phyloP scores from a whole-genome alignment of 164 flowering plant genomes.

The Vitis vinifera region DNA sequence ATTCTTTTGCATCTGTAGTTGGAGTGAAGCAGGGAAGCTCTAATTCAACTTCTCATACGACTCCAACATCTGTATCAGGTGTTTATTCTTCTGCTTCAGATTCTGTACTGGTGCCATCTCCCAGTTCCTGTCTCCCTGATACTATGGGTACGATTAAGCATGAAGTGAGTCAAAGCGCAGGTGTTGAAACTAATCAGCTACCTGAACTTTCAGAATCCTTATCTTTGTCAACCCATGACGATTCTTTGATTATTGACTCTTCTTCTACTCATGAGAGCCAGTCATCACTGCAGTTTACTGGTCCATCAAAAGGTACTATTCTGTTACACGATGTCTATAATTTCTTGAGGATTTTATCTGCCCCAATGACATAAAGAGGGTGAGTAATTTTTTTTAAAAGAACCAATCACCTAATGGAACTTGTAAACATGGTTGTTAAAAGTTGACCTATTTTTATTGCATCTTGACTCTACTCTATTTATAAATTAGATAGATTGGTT shows the following conservation, averaged over 20 bases:
- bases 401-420: too few relatives aligned
- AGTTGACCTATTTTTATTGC: too few relatives aligned
- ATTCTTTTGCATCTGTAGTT: not conserved
- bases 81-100: constrained; percentile 31
- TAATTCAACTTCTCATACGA: not conserved
- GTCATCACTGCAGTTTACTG: not conserved
- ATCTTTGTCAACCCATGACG: not conserved
- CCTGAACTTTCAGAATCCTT: constrained; percentile 5
- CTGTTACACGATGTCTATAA: too few relatives aligned
- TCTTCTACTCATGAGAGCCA: constrained; percentile 11
- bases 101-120: constrained; percentile 24
- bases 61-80: constrained; percentile 15
- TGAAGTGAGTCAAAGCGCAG: constrained; percentile 17
- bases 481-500: too few relatives aligned
- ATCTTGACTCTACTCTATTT: too few relatives aligned
- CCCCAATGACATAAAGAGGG: too few relatives aligned
- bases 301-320: constrained; percentile 18
- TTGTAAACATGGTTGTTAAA: too few relatives aligned
- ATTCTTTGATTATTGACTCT: not conserved
- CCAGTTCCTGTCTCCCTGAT: constrained; percentile 5
- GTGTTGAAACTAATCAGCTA: constrained; percentile 14
- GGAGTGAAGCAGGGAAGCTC: constrained; percentile 14
- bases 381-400: too few relatives aligned
- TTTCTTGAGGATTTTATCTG: not conserved
- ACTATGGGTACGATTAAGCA: constrained; percentile 13